Conservation (phyloP, 257 asterid genomes). For the Lantana camara region DNA sequence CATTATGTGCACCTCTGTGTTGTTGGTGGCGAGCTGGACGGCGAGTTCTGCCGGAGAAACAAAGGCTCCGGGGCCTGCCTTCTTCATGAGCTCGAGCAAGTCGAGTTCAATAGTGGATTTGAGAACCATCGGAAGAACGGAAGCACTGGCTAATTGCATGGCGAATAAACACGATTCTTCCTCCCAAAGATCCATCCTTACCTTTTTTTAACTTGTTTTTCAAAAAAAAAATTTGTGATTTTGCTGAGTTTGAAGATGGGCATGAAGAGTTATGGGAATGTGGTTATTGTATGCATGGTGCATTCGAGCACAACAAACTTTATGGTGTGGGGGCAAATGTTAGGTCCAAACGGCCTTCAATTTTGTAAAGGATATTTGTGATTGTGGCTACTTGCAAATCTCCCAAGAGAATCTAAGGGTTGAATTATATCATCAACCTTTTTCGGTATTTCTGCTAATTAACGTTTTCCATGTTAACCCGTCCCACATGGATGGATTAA, state of each 20-base stretch:
- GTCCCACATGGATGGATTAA: no score
- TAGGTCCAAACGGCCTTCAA: no score
- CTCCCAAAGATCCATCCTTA: background rate
- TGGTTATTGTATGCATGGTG: background rate
- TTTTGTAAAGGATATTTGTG: no score
- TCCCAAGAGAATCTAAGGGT: no score
- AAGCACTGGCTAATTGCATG: background rate
- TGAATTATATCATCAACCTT: no score
- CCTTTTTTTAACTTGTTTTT: no score
- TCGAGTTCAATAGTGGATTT: slow-evolving; percentile 36
- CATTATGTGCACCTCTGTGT: slow-evolving; percentile 31
- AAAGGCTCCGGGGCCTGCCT: slow-evolving; percentile 25
- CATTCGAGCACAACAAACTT: no score
- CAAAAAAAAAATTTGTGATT: no score
- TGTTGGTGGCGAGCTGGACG: slow-evolving; percentile 32
- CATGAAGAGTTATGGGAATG: background rate
- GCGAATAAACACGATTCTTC: slow-evolving; percentile 28
- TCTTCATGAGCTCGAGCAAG: slow-evolving; percentile 35
- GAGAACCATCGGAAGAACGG: slow-evolving; percentile 24
- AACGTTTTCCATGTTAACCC: no score
- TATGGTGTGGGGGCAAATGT: no score
- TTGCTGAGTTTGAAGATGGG: background rate
- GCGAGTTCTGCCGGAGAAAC: slow-evolving; percentile 41
- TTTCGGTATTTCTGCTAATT: no score
- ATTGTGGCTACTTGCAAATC: no score